Base-by-base conservation (phyloP, 2,329 filamentous ascomycete genomes). In the Ophiostoma sp. region DNA sequence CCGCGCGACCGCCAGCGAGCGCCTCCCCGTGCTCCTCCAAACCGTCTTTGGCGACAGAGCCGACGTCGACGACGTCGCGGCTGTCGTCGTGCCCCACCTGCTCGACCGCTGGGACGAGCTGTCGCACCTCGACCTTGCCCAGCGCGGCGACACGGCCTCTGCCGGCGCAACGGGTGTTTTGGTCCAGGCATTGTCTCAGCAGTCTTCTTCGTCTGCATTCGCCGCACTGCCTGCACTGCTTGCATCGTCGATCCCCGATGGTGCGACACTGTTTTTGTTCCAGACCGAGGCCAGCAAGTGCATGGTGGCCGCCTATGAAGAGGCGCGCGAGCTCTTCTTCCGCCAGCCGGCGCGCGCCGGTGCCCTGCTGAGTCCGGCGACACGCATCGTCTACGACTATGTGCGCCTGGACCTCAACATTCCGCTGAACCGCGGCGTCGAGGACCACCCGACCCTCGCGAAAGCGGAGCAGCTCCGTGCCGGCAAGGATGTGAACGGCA, bases 391-490 rank as follows among this genome's bases (percentile, higher is more conserved):
- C 42, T 75, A 75, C 47, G 65, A 72, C 0, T 75, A 72, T 65
- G 73, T 76, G 16, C 62, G 75, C 4, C 65, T 70, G 11, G 73
- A 74, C 6, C 64, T 76, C 49, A 65, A 62, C 5, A 72, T 75
- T 38, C 72, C 74, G 7, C 27, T 69, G 1, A 71, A 75, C 66
- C 69, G 73, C 0, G 74, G 74, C 2, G 70, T 74, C 3, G 72
- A 70, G 5, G 74, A 74, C 62, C 74, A 75, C 62, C 74, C 74
- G 2, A 72, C 74, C 7, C 62, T 75, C 55, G 45, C 27, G 45
- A 68, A 12, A 42, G 47, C 27, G n/a, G 4, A n/a, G 45, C 45
- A 14, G 45, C 45, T n/a, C 14, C 14, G 27, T 27, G 27, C 27
- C 27, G 27, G 27, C 27, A 27, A 27, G 27, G 27, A 27, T 27